These are phyloP conservation scores for Petunia hybrid DNA, from an alignment of 305 asterid species.

Conservation along the genomic window DNA sequence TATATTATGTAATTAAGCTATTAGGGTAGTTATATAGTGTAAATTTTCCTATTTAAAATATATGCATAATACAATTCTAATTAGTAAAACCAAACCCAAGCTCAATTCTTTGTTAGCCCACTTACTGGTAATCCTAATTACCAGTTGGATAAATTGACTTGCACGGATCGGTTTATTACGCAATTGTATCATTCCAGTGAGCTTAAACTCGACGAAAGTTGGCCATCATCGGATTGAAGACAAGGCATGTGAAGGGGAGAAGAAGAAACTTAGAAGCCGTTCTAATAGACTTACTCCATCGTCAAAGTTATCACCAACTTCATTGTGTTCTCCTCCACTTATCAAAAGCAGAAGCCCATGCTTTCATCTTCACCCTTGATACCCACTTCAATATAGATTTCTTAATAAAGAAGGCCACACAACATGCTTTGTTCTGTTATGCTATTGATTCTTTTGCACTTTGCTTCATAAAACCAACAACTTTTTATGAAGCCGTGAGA, in stretches of 20 bases:
- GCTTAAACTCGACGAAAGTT: slow-evolving; percentile 59
- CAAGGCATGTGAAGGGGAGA: slow-evolving; percentile 43
- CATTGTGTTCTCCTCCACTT: slow-evolving; percentile 40
- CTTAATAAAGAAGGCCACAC: slow-evolving; percentile 4
- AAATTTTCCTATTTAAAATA: too few relatives aligned
- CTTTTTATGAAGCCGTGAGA: slow-evolving; percentile 40
- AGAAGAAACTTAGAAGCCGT: slow-evolving; percentile 50
- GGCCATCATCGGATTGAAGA: slow-evolving; percentile 53
- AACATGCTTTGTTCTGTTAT: slow-evolving; percentile 28
- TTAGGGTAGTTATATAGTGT: too few relatives aligned
- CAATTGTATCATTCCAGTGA: slow-evolving; percentile 63
- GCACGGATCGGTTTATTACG: slow-evolving; percentile 70
- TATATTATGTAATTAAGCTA: too few relatives aligned
- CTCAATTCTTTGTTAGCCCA: too few relatives aligned
- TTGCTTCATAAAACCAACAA: slow-evolving; percentile 36
- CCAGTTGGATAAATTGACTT: too few relatives aligned
- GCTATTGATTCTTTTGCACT: slow-evolving; percentile 11
- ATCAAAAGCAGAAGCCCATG: slow-evolving; percentile 39
- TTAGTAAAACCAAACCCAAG: too few relatives aligned
- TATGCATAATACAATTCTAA: too few relatives aligned
- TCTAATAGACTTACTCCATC: slow-evolving; percentile 47
- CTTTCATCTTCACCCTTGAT: slow-evolving; percentile 50
- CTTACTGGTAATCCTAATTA: too few relatives aligned
- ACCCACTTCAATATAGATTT: slow-evolving; percentile 42
- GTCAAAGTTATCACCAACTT: slow-evolving; percentile 49